Base-by-base conservation (phyloP, 768 basidiomycete species). In the Agaricus subrufescens region DNA sequence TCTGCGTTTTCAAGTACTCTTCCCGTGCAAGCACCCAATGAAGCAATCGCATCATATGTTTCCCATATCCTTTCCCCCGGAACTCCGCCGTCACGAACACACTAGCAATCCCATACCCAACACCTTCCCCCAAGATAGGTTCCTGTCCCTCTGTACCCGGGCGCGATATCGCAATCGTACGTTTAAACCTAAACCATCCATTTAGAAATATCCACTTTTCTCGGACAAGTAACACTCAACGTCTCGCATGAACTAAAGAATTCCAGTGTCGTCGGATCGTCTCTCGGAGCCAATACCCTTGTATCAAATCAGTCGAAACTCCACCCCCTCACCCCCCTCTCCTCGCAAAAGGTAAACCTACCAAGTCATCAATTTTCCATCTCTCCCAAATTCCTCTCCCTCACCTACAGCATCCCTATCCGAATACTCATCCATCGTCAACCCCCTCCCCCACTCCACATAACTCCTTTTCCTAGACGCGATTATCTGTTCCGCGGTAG, bases 241-340 rank as follows among this genome's bases (percentile, higher is more conserved):
- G 82, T 85, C 70, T 83, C 79, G 62, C 84, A 85, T 19, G 84
- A 76, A 61, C 78, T 84, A 62, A 80, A 65, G 62, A 85, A 86
- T 50, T 82, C 74, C 3, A 84, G 58, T 2, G 81, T 76, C 4
- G 68, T 66, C 0, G 83, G 78, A 53, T 81, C 66, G 47, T 72
- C 69, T 46, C 83, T 71, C 1, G 78, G 79, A 31, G 78, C 82
- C 12, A 87, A 69, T 7, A 87, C 79, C 85, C 85, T 19, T 86
- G 53, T 34, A 43, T 30, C 27, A 12, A 14, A 8, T 29, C 7
- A 3, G 45, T 42, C 31, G 50, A 46, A 46, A 26, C 25, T 57
- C 43, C 14, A 44, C 7, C 9, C 27, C 8, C 43, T 31, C 49
- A 39, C 56, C 30, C 4, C 31, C 8, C 11, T 8, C 11, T 3